Evolutionary conservation across 2,329 filamentous ascomycete genomes (phyloP).

Genomic region (Pseudogymnoascus sp.): DNA sequence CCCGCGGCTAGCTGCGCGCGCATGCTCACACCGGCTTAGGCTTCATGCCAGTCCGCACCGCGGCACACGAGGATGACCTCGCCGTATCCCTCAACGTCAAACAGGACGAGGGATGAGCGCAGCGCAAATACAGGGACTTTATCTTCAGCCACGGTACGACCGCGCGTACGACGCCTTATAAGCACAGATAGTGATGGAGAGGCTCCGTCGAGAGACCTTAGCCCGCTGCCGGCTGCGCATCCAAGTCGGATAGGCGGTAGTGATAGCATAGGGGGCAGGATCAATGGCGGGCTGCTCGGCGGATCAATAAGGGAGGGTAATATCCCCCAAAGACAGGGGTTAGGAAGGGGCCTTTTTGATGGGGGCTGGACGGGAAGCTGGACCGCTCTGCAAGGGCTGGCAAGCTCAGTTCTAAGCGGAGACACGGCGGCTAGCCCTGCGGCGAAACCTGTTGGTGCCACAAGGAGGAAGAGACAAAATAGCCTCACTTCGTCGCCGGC

Average conservation of each 20-base stretch:
- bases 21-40: background rate
- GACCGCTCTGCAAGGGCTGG: conserved; percentile 25
- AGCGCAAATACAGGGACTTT: conserved; percentile 7
- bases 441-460: conserved; percentile 11
- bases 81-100: conserved; percentile 8
- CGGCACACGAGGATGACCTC: conserved; percentile 10
- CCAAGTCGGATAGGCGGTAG: conserved; percentile 19
- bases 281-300: conserved; percentile 14
- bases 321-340: conserved; percentile 9
- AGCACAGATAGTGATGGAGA: conserved; percentile 23
- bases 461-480: conserved; percentile 8
- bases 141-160: conserved; percentile 19
- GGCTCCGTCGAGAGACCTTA: conserved; percentile 36
- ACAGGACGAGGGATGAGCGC: background rate
- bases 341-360: conserved; percentile 18
- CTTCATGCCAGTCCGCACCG: background rate
- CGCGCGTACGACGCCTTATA: conserved; percentile 23
- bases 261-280: background rate
- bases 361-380: conserved; percentile 25
- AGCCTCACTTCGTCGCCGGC: background rate
- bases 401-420: conserved; percentile 26
- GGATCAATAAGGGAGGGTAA: conserved; percentile 14
- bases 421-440: conserved; percentile 14
- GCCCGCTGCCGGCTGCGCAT: conserved; percentile 40
- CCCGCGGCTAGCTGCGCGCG: background rate